Base-by-base conservation (phyloP, 805 yeast genomes). In the Lipomyces japonicus region DNA sequence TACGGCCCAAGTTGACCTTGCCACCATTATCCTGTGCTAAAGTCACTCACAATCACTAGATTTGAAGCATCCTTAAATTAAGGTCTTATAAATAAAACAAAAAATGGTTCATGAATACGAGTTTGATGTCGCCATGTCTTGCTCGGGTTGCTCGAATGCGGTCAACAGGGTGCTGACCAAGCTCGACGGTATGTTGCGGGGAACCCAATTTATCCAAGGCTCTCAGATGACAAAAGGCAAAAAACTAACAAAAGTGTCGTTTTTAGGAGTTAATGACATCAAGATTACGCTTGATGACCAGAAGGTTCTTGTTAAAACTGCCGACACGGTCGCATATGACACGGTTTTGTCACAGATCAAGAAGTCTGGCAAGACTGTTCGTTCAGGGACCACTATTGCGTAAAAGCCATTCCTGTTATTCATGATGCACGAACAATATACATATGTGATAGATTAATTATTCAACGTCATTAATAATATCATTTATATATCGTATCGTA, bases 311-410 rank as follows among this genome's bases (percentile, higher is more conserved):
- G 96, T 91, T 38, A 73, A 74, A 49, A 78, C 93, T 7, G 70
- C 68, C 14, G 71, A 71, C 30, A 60, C 68, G 9, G 66, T 86
- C 31, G 76, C 79, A 45, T 88, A 85, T 64, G 95, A 90, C 44
- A 78, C 83, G 2, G 90, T 93, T n/a, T 74, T 82, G 48, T 81
- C 76, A 46, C 81, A 88, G 49, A 91, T 91, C 57, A 72, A 82
- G 55, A 91, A 91, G 74, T 89, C 97, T 1, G 97, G 97, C 32
- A 91, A 91, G 73, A 80, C 80, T 61, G 84, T 91, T 51, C 72
- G 76, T 41, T 73, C 75, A 26, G 95, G 96, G 10, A 75, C 75
- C 61, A 71, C 75, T 39, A 63, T 83, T 46, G 72, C 68, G 41
- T 76, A 68, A 50, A 9, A 31, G 24, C n/a, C n/a, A n/a, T n/a